A percentile compares a stretch with the other conserved stretches of the same genome.
Evolutionary conservation across 345 rosid genomes (phyloP).

Genomic region (Cardamine occulta): DNA sequence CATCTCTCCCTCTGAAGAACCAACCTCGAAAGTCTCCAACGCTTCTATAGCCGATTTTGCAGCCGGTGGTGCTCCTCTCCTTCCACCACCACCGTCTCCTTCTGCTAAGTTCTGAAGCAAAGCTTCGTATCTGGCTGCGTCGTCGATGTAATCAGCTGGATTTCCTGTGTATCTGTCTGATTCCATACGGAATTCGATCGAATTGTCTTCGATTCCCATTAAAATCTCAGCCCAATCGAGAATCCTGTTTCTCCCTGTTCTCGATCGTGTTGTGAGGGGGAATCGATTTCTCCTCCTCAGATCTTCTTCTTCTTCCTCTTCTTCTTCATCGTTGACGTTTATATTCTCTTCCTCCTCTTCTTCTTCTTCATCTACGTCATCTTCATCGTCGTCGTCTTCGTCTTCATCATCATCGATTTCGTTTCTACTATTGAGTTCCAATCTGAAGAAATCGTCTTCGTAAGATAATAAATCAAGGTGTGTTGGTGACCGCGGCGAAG

Average conservation of each 20-base stretch:
- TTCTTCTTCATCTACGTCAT: slow-evolving; percentile 61
- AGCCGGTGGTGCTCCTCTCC: slow-evolving; percentile 79
- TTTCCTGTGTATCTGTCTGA: slow-evolving; percentile 57
- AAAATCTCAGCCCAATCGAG: slow-evolving; percentile 75
- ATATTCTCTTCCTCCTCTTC: slow-evolving; percentile 46
- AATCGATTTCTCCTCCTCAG: slow-evolving; percentile 51
- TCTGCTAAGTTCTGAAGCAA: slow-evolving; percentile 71
- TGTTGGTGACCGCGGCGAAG: slow-evolving; percentile 46
- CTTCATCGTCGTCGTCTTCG: slow-evolving; percentile 62
- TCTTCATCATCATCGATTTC: slow-evolving; percentile 61
- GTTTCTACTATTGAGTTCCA: slow-evolving; percentile 65
- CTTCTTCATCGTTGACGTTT: slow-evolving; percentile 37
- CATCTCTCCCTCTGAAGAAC: slow-evolving; percentile 37
- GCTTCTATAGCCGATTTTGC: slow-evolving; percentile 52
- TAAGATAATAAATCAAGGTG: slow-evolving; percentile 46
- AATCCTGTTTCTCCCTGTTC: slow-evolving; percentile 71
- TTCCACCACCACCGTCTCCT: slow-evolving; percentile 55
- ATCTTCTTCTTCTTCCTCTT: slow-evolving; percentile 44
- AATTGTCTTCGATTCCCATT: slow-evolving; percentile 70
- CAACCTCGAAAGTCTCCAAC: slow-evolving; percentile 51
- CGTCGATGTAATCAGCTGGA: slow-evolving; percentile 64
- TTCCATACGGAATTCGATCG: slow-evolving; percentile 66
- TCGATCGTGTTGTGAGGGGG: slow-evolving; percentile 51
- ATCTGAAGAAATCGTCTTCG: slow-evolving; percentile 65
- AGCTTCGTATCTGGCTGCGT: slow-evolving; percentile 64